A percentile compares a stretch with the other conserved stretches of the same genome.
Evolutionary conservation across 139 green algal species (phyloP).

Genomic region (Ostreobium quekettii): DNA sequence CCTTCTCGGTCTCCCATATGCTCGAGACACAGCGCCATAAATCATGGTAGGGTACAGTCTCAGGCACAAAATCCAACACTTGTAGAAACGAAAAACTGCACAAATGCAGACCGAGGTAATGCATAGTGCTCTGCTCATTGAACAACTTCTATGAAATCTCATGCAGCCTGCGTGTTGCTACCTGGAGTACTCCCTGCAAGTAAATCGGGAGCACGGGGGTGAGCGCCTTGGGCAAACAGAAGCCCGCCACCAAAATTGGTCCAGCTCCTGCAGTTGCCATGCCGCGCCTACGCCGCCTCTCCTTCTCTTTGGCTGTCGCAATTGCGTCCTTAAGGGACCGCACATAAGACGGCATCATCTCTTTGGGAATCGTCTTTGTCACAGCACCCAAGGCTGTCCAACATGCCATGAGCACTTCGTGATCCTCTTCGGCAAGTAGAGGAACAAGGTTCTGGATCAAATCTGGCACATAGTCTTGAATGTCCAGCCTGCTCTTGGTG

Average conservation of each 20-base stretch:
- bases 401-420: constrained; percentile 33
- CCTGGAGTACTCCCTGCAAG: constrained; percentile 78
- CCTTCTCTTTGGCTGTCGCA: constrained; percentile 59
- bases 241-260: constrained; percentile 60
- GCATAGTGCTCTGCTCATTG: no score
- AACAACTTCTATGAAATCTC: no score
- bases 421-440: constrained; percentile 52
- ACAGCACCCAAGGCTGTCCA: constrained; percentile 72
- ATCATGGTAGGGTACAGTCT: no score
- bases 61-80: no score
- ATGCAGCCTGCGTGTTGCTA: no score
- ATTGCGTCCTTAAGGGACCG: constrained; percentile 52
- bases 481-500: constrained; percentile 36
- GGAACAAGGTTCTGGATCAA: constrained; percentile 46
- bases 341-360: constrained; percentile 67
- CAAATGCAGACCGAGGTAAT: no score
- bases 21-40: no score
- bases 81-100: no score
- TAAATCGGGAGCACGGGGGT: constrained; percentile 86
- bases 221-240: constrained; percentile 83
- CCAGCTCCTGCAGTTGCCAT: neutral
- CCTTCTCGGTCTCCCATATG: no score
- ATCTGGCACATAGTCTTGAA: constrained; percentile 28
- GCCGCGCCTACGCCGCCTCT: no score
- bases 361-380: constrained; percentile 70